Evolutionary conservation across 768 basidiomycete species (phyloP).

Genomic region (Butyriboletus loyo): DNA sequence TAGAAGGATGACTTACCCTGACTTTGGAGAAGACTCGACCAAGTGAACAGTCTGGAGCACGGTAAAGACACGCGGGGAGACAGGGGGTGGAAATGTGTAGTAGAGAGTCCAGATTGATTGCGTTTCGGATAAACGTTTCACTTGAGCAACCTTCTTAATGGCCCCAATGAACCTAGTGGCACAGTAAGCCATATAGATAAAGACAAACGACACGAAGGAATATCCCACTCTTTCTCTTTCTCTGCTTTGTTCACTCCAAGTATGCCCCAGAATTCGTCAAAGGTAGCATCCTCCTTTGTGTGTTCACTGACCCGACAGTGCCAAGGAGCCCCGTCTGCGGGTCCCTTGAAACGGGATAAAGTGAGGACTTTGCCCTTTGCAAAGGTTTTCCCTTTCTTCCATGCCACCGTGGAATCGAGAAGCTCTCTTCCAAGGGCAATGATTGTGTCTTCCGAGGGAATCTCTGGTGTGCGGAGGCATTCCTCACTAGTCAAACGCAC

Average conservation of each 20-base stretch:
- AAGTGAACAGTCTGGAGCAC: constrained; percentile 64
- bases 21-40: constrained; percentile 46
- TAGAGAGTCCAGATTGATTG: constrained; percentile 68
- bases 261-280: constrained; percentile 71
- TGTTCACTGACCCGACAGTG: constrained; percentile 69
- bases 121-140: constrained; percentile 62
- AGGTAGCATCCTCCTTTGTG: constrained; percentile 59
- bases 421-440: constrained; percentile 52
- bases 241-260: constrained; percentile 62
- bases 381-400: constrained; percentile 69
- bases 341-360: constrained; percentile 47
- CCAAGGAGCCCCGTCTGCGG: constrained; percentile 61
- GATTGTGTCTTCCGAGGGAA: constrained; percentile 59
- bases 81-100: constrained; percentile 68
- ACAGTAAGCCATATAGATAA: neutral
- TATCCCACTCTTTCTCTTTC: constrained; percentile 64
- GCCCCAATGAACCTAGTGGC: constrained; percentile 57
- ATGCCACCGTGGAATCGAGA: constrained; percentile 52
- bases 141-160: constrained; percentile 58
- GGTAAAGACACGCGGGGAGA: constrained; percentile 75
- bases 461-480: constrained; percentile 36
- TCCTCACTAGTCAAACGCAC: neutral
- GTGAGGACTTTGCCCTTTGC: constrained; percentile 55
- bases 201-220: neutral
- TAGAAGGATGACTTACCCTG: constrained; percentile 46